Percentiles rank a stretch among this genome's conserved stretches.
phyloP scores from a whole-genome alignment of 257 asterid genomes.

The Echites panduratus region DNA sequence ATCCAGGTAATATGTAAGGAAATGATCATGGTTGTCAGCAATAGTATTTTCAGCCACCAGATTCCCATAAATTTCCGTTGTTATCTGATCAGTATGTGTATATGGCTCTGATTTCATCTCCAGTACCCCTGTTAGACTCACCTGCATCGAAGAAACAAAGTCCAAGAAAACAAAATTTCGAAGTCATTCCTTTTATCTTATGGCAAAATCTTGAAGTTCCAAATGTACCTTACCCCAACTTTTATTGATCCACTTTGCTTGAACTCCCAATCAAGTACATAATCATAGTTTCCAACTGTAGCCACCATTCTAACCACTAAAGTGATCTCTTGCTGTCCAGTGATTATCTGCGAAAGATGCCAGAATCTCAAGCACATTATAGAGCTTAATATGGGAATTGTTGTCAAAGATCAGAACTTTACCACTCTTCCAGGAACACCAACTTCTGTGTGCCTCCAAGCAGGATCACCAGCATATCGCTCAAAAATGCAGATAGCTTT shows the following conservation, averaged over 20 bases:
- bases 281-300: constrained; percentile 67
- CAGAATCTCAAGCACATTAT: background rate
- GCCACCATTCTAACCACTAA: constrained; percentile 71
- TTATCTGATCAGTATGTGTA: constrained; percentile 25
- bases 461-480: constrained; percentile 40
- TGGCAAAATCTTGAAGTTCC: background rate
- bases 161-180: background rate
- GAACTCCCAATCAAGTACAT: constrained; percentile 75
- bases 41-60: constrained; percentile 26
- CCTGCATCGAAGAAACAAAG: constrained; percentile 13
- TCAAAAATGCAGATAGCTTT: constrained; percentile 58
- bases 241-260: constrained; percentile 40
- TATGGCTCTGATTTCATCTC: constrained; percentile 22
- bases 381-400: background rate
- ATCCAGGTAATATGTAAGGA: constrained; percentile 45
- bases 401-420: background rate
- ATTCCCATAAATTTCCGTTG: constrained; percentile 25
- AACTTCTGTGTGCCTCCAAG: constrained; percentile 75
- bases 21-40: constrained; percentile 22
- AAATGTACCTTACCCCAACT: constrained; percentile 16
- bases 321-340: constrained; percentile 48
- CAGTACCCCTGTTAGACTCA: constrained; percentile 30
- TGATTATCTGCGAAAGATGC: constrained; percentile 23
- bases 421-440: constrained; percentile 63
- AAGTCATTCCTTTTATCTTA: background rate